Evolutionary conservation across 306 rosid species (phyloP), one percentile per base, ranked within the genome.

Genomic region (Spatholobus suberectus): DNA sequence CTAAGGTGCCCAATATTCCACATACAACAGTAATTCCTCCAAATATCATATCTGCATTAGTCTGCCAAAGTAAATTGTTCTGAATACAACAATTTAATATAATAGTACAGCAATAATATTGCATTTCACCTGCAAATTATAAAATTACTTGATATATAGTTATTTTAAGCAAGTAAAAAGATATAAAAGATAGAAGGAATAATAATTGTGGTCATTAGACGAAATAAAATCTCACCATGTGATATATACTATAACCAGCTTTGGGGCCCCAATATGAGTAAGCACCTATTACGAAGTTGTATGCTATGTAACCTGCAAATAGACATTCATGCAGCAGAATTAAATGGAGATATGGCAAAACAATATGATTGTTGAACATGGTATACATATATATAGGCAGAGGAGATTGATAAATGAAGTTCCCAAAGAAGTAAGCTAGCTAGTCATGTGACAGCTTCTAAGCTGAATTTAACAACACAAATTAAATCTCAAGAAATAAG

Each of bases 181-280:
- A 51, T 10, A 24, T 17, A 35, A 21, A 62, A 66, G 62, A 82
- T 44, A 34, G 41, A 29, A 61, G 32, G 34, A 73, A 61, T 21
- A 58, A 74, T 21, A 70, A 13, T 9, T 58, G 43, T 41, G 6
- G 47, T 34, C 1, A 67, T 37, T 73, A 72, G 74, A 73, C 20
- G 41, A 73, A 80, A 73, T 27, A 55, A 78, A 26, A 21, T 20
- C 91, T 84, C 71, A 93, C 99, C 99, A 96, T 93, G 58, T 93
- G 35, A 86, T 96, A 96, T 70, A 96, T 92, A 73, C 73, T 92
- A 81, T 90, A 90, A 71, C 99, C 99, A 63, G 98, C 99, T 85
- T 93, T 96, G 3, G 99, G 98, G 2, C 99, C 99, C 98, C 98
- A 96, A 85, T 92, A 96, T 8, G 98, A 92, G 91, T 93, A 96